Conservation (phyloP, 176 grass and related monocot genomes). For the Aechmea fasciata region DNA sequence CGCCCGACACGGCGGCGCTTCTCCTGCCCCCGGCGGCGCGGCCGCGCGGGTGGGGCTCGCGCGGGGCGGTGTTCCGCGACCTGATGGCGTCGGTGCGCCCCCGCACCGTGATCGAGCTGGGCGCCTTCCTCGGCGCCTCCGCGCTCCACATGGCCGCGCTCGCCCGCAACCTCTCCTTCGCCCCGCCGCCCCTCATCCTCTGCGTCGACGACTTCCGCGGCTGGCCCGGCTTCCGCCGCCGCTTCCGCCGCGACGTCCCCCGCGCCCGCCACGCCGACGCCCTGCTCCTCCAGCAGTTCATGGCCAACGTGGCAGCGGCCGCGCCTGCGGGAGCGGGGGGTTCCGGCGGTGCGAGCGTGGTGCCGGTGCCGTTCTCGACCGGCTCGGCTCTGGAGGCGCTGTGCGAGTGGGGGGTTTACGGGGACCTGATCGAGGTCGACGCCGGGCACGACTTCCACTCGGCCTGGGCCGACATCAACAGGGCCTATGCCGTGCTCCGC, state of each 20-base stretch:
- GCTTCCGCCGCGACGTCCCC: constrained; percentile 66
- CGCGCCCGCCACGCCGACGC: constrained; percentile 42
- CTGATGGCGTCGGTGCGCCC: constrained; percentile 62
- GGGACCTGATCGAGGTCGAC: constrained; percentile 98
- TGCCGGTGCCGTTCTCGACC: constrained; percentile 93
- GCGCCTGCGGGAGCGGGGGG: constrained; percentile 14
- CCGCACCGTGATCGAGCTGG: constrained; percentile 69
- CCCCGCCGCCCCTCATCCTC: constrained; percentile 53
- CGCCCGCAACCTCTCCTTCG: constrained; percentile 51
- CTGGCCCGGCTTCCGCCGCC: constrained; percentile 65
- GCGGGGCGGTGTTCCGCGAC: constrained; percentile 64
- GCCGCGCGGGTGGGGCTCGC: constrained; percentile 88
- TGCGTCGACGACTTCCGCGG: constrained; percentile 95
- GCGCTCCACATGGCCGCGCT: constrained; percentile 91
- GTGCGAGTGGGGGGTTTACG: constrained; percentile 81
- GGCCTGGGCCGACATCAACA: constrained; percentile 95
- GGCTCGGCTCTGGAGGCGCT: constrained; percentile 58
- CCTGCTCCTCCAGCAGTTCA: constrained; percentile 93
- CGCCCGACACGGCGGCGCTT: constrained; percentile 31
- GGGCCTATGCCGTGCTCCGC: constrained; percentile 78
- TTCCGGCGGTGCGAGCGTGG: constrained; percentile 14
- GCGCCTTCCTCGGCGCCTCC: constrained; percentile 90
- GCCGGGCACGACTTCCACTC: constrained; percentile 97
- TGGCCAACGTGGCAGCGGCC: constrained; percentile 48
- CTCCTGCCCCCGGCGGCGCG: constrained; percentile 38